Evolutionary conservation across 495 filamentous ascomycete genomes (phyloP), one percentile per base, ranked within the genome.

Genomic region (Hypoxylon subgilvum): DNA sequence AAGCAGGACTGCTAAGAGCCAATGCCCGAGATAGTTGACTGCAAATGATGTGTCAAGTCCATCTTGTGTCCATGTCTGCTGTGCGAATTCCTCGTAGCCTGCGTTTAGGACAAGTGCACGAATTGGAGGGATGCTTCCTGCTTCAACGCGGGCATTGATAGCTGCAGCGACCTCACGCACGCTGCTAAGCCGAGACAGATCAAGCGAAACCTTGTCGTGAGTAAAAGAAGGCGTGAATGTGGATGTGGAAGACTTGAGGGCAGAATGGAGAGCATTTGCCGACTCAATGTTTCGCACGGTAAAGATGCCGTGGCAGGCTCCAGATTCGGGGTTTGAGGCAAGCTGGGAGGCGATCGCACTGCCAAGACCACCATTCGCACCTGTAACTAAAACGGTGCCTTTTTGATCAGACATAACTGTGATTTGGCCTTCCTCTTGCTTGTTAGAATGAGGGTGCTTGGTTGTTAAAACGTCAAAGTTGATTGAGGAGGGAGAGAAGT

Each of bases 291-390:
- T 51, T 2, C 62, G 60, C 19, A 75, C 70, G 9, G 69, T 69
- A 38, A 73, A 46, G 73, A 79, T 16, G 58, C 73, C 56, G 70
- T 67, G 42, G 72, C 63, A 53, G 70, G 48, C 40, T 10, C 66
- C 55, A 25, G 68, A 61, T 4, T 72, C 49, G 16, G 71, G 72
- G 27, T 57, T 48, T 42, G 68, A 73, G 70, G 39, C 79, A 69
- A 52, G 80, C 60, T 61, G 74, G 72, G 50, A 76, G 65, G 17
- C 79, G 69, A 57, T 78, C 68, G 62, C 79, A 73, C 35, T 76
- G 74, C 19, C 82, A 76, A 75, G 22, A 73, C 52, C 38, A 6
- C 63, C 63, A 39, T 66, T 66, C 10, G 63, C 57, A 16, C 63
- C 63, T 1, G 63, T 66, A 6, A 66, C 43, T 3, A 66, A 18